Base-by-base conservation (phyloP, 352 stramenopile species). In the Phytopythium helicoides region DNA sequence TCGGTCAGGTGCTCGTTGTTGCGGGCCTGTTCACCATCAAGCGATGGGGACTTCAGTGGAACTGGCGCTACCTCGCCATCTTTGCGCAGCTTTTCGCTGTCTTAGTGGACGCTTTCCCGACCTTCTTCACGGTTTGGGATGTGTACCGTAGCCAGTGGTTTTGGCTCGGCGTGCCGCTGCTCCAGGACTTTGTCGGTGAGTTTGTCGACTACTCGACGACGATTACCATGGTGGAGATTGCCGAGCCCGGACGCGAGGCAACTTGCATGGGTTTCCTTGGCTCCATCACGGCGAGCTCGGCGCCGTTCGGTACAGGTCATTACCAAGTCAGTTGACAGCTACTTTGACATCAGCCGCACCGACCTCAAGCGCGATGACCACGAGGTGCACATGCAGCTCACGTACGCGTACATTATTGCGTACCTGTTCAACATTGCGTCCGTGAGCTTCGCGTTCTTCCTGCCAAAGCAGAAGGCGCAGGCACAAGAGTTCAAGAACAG, bases 141-240 rank as follows among this genome's bases (percentile, higher is more conserved):
- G 66, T 79, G 10, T 57, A 68, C 35, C 62, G 67, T 34, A 73
- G 61, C 34, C 69, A 79, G 44, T 79, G 69, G 65, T 71, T 79
- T 49, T 78, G 58, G 60, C 56, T 73, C 14, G 68, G 68, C 47
- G 49, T 73, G 19, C 60, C 68, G 19, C 49, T 79, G 48, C 59
- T 73, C 21, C 57, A 80, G 34, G 54, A 68, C 26, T 56, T 80
- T 15, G 56, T 68, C n/a, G 58, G 52, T 9, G 54, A 71, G n/a
- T 66, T 68, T 37, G 60, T 75, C 47, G 54, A 55, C 52, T 61
- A 61, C 47, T 52, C 52, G 6, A 58, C 53, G 1, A 64, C 54
- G 9, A 57, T 72, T 35, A 66, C 64, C 34, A 71, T 68, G 54
- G 53, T 79, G 14, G 66, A 80, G 44, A 58, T 80, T 38, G 58